Base-by-base conservation (phyloP, 1,284 basidiomycete genomes). In the Hemileia vastatrix region DNA sequence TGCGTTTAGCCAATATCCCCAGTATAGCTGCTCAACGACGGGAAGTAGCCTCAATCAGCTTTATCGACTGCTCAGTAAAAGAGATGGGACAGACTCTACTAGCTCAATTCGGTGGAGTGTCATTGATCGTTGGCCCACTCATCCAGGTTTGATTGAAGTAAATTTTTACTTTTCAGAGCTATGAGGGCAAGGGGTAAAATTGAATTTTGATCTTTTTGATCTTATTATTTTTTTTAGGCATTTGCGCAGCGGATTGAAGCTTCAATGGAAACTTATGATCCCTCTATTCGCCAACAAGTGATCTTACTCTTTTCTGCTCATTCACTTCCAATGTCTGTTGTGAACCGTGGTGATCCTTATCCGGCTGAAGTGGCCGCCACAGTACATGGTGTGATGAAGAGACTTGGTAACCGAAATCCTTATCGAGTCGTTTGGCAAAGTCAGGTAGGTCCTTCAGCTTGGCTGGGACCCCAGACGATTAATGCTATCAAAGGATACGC, bases 311-410 rank as follows among this genome's bases (percentile, higher is more conserved):
- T 98, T 79, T 97, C 94, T 1, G 95, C 95, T 2, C 95, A 99
- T 76, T 98, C 95, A 9, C 80, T 99, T 27, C 95, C 95, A 19
- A 91, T 98, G 84, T 91, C 89, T 19, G 88, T 95, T 68, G 90
- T 96, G 66, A 95, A 96, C 79, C 90, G 95, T 67, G 95, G 95
- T 45, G 95, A 99, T 77, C 93, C 95, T 1, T 98, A 99, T 78
- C 82, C 95, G 33, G 81, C 90, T 55, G 95, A 99, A 78, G 95
- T 98, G 24, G 91, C 92, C 15, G 89, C 93, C 18, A 87, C 92
- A 6, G 95, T 95, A 4, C 82, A 85, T 52, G 86, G 88, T 23
- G 89, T 95, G 57, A 94, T 96, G 91, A 80, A 84, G 68, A 82
- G 86, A 59, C 80, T 95, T 36, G 82, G 84, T 13, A 83, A 90